A percentile compares a stretch with the other conserved stretches of the same genome.
Conservation (phyloP, 345 rosid species). For the Euphorbia tirucalli region DNA sequence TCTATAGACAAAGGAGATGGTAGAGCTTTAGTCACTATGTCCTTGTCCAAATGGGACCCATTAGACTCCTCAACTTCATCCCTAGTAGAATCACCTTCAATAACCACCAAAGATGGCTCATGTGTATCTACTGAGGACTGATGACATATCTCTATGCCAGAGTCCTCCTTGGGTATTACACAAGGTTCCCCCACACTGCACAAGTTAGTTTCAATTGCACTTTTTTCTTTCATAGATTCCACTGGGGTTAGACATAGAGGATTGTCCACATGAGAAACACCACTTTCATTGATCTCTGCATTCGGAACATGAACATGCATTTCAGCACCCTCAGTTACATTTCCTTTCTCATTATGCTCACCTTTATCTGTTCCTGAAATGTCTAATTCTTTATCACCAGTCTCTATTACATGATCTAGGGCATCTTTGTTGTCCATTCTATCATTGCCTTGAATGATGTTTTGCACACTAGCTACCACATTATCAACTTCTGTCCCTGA, state of each 20-base stretch:
- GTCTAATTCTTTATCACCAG: conserved; percentile 20
- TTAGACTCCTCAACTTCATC: conserved; percentile 22
- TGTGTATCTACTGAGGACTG: conserved; percentile 18
- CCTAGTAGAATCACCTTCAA: conserved; percentile 17
- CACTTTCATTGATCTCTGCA: conserved; percentile 24
- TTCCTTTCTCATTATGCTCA: conserved; percentile 18
- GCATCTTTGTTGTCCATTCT: conserved; percentile 32
- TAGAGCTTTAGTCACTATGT: conserved; percentile 24
- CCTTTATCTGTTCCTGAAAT: conserved; percentile 23
- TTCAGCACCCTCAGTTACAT: conserved; percentile 21
- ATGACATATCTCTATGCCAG: conserved; percentile 26
- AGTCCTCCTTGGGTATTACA: conserved; percentile 25
- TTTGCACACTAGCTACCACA: conserved; percentile 18
- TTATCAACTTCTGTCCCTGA: conserved; percentile 41
- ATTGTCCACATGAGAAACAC: conserved; percentile 20
- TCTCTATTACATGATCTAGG: conserved; percentile 23
- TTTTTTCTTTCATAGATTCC: conserved; percentile 32
- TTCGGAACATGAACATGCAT: conserved; percentile 23
- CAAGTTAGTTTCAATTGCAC: conserved; percentile 13
- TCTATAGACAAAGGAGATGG: conserved; percentile 27
- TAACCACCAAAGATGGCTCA: conserved; percentile 16
- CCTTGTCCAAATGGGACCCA: conserved; percentile 23
- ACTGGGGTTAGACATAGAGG: conserved; percentile 17
- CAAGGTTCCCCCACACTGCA: conserved; percentile 30
- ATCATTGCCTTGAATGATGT: conserved; percentile 22